Conservation (phyloP, 169 alveolate genomes). For the Plasmodium coatneyi region DNA sequence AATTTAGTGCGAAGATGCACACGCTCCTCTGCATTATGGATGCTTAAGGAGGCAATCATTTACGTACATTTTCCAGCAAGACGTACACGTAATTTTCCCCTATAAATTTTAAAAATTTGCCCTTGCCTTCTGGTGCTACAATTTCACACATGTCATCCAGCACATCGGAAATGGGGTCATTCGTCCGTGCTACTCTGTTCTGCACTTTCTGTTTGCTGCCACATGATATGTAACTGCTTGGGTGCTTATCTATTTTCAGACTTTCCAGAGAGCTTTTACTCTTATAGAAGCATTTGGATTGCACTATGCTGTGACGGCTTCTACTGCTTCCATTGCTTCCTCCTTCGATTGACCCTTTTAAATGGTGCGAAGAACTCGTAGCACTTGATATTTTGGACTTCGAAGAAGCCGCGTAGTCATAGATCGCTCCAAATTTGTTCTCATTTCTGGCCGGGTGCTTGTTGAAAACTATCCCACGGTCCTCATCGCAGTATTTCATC, state of each 20-base stretch:
- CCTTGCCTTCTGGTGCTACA: constrained; percentile 74
- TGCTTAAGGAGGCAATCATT: neutral
- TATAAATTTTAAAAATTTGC: constrained; percentile 66
- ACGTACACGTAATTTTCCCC: constrained; percentile 73
- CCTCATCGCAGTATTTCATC: constrained; percentile 66
- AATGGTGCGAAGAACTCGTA: neutral
- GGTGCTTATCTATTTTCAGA: neutral
- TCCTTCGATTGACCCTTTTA: neutral
- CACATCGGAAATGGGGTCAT: constrained; percentile 36
- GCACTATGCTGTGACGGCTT: neutral
- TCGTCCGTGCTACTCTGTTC: neutral
- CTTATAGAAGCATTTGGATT: constrained; percentile 34
- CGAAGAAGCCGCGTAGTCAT: constrained; percentile 41
- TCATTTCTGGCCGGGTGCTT: constrained; percentile 64
- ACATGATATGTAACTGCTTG: neutral
- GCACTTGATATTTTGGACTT: constrained; percentile 12
- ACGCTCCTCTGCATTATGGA: neutral
- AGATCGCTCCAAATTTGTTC: constrained; percentile 42
- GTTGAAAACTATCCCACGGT: constrained; percentile 69
- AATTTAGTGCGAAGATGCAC: neutral
- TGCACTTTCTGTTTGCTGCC: neutral
- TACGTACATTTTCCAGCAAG: constrained; percentile 58
- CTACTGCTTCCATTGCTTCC: constrained; percentile 6
- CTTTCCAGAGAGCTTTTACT: constrained; percentile 17
- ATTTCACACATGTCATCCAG: constrained; percentile 50